Evolutionary conservation across 331 rosid species (phyloP).

Genomic region (Saraca asoca): DNA sequence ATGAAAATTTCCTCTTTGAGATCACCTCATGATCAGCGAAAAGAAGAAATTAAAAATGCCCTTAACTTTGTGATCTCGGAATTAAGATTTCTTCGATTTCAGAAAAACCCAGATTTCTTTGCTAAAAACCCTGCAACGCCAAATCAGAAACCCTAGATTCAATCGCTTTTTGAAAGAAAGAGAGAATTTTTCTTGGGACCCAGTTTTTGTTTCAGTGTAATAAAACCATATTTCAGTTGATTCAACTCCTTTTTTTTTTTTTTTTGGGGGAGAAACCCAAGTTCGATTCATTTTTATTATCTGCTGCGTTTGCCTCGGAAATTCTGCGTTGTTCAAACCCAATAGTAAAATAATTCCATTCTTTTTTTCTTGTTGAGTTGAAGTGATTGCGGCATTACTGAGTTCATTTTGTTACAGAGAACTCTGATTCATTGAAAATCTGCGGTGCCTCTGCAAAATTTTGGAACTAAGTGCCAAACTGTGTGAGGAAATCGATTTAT

Average conservation of each 20-base stretch:
- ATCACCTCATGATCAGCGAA: slow-evolving; percentile 41
- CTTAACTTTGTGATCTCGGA: slow-evolving; percentile 49
- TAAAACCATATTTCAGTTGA: slow-evolving; percentile 17
- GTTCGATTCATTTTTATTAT: slow-evolving; percentile 26
- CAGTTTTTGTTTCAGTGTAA: slow-evolving; percentile 20
- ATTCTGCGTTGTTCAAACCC: background rate
- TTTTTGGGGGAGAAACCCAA: slow-evolving; percentile 14
- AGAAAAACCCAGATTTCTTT: slow-evolving; percentile 39
- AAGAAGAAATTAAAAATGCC: background rate
- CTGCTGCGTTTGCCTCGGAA: slow-evolving; percentile 26
- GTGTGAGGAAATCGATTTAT: background rate
- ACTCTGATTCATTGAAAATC: slow-evolving; percentile 37
- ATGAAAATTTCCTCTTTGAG: slow-evolving; percentile 26
- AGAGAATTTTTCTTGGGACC: slow-evolving; percentile 26
- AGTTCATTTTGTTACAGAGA: slow-evolving; percentile 45
- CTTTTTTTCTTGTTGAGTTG: slow-evolving; percentile 24
- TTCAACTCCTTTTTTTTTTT: slow-evolving; percentile 11
- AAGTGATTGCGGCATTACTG: slow-evolving; percentile 34
- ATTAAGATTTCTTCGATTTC: slow-evolving; percentile 38
- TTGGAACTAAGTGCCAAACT: slow-evolving; percentile 38
- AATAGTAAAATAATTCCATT: background rate
- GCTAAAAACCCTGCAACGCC: slow-evolving; percentile 39
- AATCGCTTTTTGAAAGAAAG: slow-evolving; percentile 23
- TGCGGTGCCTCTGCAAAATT: slow-evolving; percentile 30
- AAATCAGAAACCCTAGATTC: slow-evolving; percentile 48